Evolutionary conservation across 2,329 filamentous ascomycete species (phyloP).

Genomic region (Ceratocystis diversiconidia): DNA sequence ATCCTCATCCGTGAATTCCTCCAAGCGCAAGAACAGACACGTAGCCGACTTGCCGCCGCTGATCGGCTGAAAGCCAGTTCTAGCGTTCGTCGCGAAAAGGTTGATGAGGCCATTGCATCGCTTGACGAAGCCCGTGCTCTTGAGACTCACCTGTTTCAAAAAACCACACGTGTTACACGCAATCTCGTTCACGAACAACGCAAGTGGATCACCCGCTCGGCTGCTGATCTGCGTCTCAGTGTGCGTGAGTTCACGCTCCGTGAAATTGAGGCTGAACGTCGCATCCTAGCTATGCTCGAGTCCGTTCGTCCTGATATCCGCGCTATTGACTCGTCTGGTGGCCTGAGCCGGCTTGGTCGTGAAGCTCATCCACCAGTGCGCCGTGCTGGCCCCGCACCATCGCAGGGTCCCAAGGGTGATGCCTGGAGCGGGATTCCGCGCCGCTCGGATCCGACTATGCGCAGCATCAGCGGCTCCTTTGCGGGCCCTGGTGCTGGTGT

Average conservation of each 20-base stretch:
- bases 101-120: conserved; percentile 87
- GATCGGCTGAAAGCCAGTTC: conserved; percentile 78
- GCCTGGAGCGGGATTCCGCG: conserved; percentile 92
- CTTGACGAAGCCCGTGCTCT: conserved; percentile 75
- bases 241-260: conserved; percentile 87
- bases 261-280: conserved; percentile 88
- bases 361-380: conserved; percentile 68
- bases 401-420: conserved; percentile 94
- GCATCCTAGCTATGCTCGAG: conserved; percentile 84
- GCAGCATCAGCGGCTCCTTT: conserved; percentile 60
- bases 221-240: conserved; percentile 66
- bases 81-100: conserved; percentile 83
- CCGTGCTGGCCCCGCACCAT: conserved; percentile 64
- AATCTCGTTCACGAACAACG: conserved; percentile 81
- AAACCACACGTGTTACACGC: conserved; percentile 75
- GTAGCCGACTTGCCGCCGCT: conserved; percentile 69
- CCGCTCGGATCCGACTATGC: conserved; percentile 60
- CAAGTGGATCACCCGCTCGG: conserved; percentile 78
- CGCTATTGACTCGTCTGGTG: conserved; percentile 79
- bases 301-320: conserved; percentile 85
- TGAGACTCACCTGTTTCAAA: conserved; percentile 68
- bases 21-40: conserved; percentile 74
- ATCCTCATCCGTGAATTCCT: conserved; percentile 87
- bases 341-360: conserved; percentile 74
- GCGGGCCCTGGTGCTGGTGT: conserved; percentile 33